Evolutionary conservation across 2,329 filamentous ascomycete genomes (phyloP).

Genomic region (Thermomyces lanuginosus): DNA sequence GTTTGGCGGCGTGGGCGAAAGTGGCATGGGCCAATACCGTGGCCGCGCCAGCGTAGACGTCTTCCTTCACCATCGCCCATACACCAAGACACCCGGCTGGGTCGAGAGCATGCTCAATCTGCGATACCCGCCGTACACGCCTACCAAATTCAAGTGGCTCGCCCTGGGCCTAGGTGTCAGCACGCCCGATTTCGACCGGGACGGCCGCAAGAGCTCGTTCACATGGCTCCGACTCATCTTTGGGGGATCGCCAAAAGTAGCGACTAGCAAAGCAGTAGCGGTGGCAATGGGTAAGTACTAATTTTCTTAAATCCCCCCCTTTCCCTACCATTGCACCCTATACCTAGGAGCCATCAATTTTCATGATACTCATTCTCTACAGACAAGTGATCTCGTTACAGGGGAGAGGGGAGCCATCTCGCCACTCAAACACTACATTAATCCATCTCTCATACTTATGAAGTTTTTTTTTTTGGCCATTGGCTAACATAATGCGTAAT

Average conservation of each 20-base stretch:
- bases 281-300: conserved; percentile 25
- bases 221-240: conserved; percentile 25
- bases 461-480: too few species aligned
- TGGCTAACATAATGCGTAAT: too few species aligned
- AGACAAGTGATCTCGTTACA: too few species aligned
- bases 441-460: too few species aligned
- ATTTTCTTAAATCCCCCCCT: too few species aligned
- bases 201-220: conserved; percentile 30
- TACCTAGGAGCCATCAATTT: too few species aligned
- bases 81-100: conserved; percentile 45
- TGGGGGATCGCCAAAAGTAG: conserved; percentile 23
- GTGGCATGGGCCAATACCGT: conserved; percentile 60
- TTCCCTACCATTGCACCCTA: too few species aligned
- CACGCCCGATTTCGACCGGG: conserved; percentile 44
- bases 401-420: too few species aligned
- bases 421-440: too few species aligned
- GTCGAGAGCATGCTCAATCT: conserved; percentile 40
- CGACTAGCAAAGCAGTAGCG: conserved; percentile 19
- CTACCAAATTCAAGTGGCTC: conserved; percentile 30
- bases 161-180: conserved; percentile 36
- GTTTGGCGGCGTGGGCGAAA: conserved; percentile 72
- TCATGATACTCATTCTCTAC: too few species aligned
- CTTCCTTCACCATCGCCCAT: conserved; percentile 44
- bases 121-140: conserved; percentile 45
- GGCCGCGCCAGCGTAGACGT: conserved; percentile 52